phyloP scores from a whole-genome alignment of 768 basidiomycete species.

The Russula griseocarnosa region DNA sequence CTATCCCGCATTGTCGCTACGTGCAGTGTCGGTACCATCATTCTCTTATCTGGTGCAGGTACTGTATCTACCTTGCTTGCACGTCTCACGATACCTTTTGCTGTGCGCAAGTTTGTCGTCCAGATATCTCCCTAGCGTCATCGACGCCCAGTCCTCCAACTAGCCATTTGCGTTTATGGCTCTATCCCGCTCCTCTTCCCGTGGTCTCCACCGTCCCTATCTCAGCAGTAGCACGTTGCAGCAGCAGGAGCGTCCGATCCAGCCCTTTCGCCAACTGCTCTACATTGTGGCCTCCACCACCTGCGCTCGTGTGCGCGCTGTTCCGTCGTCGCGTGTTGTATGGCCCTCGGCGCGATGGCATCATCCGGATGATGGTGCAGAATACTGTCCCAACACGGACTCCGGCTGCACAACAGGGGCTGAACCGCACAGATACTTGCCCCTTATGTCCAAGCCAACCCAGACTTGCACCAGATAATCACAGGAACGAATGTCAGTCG shows the following conservation, averaged over 20 bases:
- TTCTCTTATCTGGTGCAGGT: no score
- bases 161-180: constrained; percentile 76
- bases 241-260: neutral
- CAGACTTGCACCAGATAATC: no score
- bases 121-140: constrained; percentile 52
- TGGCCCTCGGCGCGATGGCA: constrained; percentile 22
- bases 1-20: no score
- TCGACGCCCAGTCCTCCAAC: constrained; percentile 60
- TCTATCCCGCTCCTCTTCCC: constrained; percentile 46
- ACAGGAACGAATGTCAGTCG: no score
- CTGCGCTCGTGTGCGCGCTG: constrained; percentile 32
- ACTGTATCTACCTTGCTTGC: constrained; percentile 46
- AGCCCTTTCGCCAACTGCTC: constrained; percentile 10
- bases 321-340: constrained; percentile 34
- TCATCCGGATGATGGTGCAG: constrained; percentile 31
- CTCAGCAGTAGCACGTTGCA: neutral
- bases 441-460: no score
- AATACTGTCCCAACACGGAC: neutral
- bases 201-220: constrained; percentile 34
- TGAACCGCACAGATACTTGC: no score
- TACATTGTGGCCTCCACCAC: constrained; percentile 37
- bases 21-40: no score
- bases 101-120: constrained; percentile 61
- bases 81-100: constrained; percentile 72
- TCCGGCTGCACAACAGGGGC: neutral